Percentiles rank a stretch among this genome's conserved stretches.
These are phyloP conservation scores for Heimioporus sp. DNA, from an alignment of 768 basidiomycete species.

Conservation along the genomic window DNA sequence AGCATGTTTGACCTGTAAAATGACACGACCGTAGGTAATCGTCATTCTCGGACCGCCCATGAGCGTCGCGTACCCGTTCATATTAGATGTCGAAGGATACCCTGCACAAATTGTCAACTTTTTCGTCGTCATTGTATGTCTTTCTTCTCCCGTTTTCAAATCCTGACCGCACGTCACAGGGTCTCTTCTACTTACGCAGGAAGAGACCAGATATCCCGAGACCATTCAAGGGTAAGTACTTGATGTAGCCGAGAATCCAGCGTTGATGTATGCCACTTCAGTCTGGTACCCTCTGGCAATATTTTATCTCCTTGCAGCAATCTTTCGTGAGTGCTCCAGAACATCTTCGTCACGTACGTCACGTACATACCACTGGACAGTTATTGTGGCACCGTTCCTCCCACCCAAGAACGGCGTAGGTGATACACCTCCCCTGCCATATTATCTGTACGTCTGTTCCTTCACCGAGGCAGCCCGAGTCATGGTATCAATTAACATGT, in stretches of 20 bases:
- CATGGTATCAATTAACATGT: too few relatives aligned
- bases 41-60: slow-evolving; percentile 55
- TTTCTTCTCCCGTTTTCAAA: slow-evolving; percentile 24
- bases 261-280: slow-evolving; percentile 14
- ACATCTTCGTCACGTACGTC: slow-evolving; percentile 33
- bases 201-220: slow-evolving; percentile 44
- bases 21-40: slow-evolving; percentile 36
- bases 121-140: slow-evolving; percentile 52
- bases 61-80: slow-evolving; percentile 56
- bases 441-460: slow-evolving; percentile 41
- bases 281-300: slow-evolving; percentile 57
- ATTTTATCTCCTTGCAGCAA: slow-evolving; percentile 51
- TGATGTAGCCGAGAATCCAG: neutral
- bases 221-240: slow-evolving; percentile 49
- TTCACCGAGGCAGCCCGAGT: too few relatives aligned
- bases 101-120: slow-evolving; percentile 56
- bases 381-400: slow-evolving; percentile 56
- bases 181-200: slow-evolving; percentile 57
- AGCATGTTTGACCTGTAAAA: neutral
- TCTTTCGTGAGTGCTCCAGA: slow-evolving; percentile 42
- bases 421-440: slow-evolving; percentile 59
- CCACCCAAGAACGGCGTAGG: slow-evolving; percentile 52
- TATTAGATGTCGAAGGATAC: slow-evolving; percentile 50
- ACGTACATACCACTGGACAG: slow-evolving; percentile 21
- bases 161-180: slow-evolving; percentile 25